Evolutionary conservation across 176 grass and related monocot species (phyloP), one percentile per base, ranked within the genome.

Genomic region (Elymus sibiricus): DNA sequence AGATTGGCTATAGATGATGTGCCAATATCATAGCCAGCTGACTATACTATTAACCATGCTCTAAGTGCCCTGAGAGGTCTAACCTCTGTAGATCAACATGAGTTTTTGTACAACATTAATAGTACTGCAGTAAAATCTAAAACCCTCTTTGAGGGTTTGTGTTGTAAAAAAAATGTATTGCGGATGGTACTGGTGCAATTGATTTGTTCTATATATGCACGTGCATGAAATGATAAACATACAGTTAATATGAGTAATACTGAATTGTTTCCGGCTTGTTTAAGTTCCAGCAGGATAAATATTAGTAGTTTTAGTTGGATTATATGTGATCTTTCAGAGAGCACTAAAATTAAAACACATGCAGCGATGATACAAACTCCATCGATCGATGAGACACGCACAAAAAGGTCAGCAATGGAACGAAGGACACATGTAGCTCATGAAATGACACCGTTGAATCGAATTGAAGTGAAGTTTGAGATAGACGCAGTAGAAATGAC

Each of bases 381-480:
- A 76, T 80, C 60, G 24, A 74, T 47, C 24, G 71, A 74, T 2
- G 40, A 84, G 89, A 87, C 76, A 84, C 37, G 69, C 89, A 87
- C 76, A 51, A 84, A 84, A 84, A 84, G 81, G 79, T 76, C 68
- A 73, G 28, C 29, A 13, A 80, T 69, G 61, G 85, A 84, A 53
- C 60, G 85, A 62, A 84, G 68, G 68, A 91, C 76, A 87, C 17
- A 39, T 84, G 89, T 87, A 58, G 68, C 78, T 76, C 76, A 87
- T 80, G 89, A 91, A 80, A 87, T 84, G 81, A 84, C 81, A 87
- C 69, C 49, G 51, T n/a, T 76, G 34, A 87, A 82, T 24, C 7
- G 72, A 85, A 62, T 34, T 35, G 70, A 56, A 66, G 59, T 32
- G 42, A 55, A 59, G 35, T 43, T 31, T 29, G 26, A 7, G 42